Conservation (phyloP, 1,284 basidiomycete genomes). For the Hymenochaete sp. region DNA sequence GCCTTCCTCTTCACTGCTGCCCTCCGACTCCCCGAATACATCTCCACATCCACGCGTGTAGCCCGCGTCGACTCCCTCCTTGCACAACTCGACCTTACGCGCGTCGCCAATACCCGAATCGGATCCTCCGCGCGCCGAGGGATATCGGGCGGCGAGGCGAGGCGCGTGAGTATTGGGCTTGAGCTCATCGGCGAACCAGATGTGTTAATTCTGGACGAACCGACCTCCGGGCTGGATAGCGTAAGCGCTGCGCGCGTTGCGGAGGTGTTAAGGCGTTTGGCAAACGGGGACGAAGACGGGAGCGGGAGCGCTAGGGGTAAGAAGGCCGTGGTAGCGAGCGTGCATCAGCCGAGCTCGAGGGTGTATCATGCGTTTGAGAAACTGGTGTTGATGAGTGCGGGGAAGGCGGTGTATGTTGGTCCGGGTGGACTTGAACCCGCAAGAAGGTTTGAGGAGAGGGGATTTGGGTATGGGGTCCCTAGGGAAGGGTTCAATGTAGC, state of each 20-base stretch:
- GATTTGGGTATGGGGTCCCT: constrained; percentile 29
- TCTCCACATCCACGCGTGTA: constrained; percentile 61
- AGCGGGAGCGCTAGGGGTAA: too few species aligned
- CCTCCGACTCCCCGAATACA: constrained; percentile 72
- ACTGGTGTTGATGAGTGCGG: constrained; percentile 64
- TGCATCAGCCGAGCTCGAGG: constrained; percentile 83
- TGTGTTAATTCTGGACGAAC: constrained; percentile 76
- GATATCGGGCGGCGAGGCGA: constrained; percentile 82
- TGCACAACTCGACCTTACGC: constrained; percentile 64
- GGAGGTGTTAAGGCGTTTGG: constrained; percentile 64
- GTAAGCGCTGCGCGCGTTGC: constrained; percentile 79
- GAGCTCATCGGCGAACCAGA: constrained; percentile 77
- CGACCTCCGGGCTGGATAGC: constrained; percentile 77
- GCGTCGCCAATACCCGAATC: constrained; percentile 66
- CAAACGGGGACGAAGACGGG: constrained; percentile 49
- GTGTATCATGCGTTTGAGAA: constrained; percentile 80
- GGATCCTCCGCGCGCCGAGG: constrained; percentile 73
- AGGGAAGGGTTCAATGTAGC: constrained; percentile 80
- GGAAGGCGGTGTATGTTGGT: constrained; percentile 76
- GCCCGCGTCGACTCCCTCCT: constrained; percentile 63
- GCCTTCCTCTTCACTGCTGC: constrained; percentile 78
- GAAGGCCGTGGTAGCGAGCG: constrained; percentile 79
- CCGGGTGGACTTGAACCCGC: constrained; percentile 59
- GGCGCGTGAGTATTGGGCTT: constrained; percentile 76
- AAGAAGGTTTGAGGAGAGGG: constrained; percentile 58